Base-by-base conservation (phyloP, 495 filamentous ascomycete species). In the Xylaria flabelliformis region DNA sequence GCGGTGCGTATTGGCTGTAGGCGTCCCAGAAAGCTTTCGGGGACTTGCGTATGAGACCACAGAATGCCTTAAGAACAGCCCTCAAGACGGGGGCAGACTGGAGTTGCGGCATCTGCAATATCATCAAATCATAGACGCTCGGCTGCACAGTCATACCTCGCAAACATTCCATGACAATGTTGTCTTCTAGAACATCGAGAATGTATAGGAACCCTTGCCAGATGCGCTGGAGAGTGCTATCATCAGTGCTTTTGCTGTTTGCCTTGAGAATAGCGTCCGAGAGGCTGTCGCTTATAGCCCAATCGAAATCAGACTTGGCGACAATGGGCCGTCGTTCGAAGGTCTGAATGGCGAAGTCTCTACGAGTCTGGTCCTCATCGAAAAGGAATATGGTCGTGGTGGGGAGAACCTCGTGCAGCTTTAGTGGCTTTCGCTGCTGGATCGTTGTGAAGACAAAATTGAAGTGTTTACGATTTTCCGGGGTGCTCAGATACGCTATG, bases 11-110 rank as follows among this genome's bases (percentile, higher is more conserved):
- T 19, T 91, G 86, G 41, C 92, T 91, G 83, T 94, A 92, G 1
- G 93, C 92, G 73, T 91, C 90, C 94, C 94, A 97, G 75, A 97
- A 97, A 69, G 92, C 91, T 55, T 85, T 87, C 0, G 92, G 87
- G 0, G 93, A 91, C 70, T 92, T 92, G 69, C 90, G 87, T 55
- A 98, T 81, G 17, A 97, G 84, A 12, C 79, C 84, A 39, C 86
- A 85, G 62, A 96, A 88, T 0, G 89, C 89, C 70, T 89, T 87
- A 36, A 96, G 76, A 6, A 94, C 81, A 72, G 89, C 82, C 13
- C 84, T 80, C 62, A 97, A 82, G 13, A 89, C 85, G 3, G 86
- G 83, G 1, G 82, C 81, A 13, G 86, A 89, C 56, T 88, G 84
- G 24, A 79, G 61, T 13, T 91, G 85, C 24, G 82, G 83, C 34